phyloP scores from a whole-genome alignment of 2,329 filamentous ascomycete species.

The Myriosclerotinia curreyana region DNA sequence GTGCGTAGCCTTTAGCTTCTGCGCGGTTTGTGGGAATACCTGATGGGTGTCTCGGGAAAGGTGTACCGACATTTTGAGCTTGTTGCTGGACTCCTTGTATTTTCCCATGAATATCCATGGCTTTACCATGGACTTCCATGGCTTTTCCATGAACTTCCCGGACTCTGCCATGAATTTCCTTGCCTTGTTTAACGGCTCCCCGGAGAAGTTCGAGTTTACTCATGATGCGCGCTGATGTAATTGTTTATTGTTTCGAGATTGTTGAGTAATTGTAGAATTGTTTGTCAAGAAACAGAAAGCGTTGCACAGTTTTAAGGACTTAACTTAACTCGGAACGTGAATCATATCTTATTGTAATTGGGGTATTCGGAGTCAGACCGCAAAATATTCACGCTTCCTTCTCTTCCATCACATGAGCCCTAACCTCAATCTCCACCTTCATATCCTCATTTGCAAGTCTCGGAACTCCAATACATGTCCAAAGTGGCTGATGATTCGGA shows the following conservation, averaged over 20 bases:
- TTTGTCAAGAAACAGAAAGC: background rate
- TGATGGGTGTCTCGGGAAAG: background rate
- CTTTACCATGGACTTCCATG: background rate
- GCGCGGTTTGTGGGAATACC: background rate
- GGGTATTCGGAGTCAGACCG: background rate
- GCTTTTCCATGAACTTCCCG: background rate
- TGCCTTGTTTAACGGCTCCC: background rate
- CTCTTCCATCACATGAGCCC: conserved; percentile 43
- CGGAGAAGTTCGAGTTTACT: background rate
- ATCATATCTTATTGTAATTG: background rate
- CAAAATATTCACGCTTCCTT: conserved; percentile 2
- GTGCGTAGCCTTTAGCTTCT: background rate
- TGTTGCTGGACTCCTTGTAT: too few relatives aligned
- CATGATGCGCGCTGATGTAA: background rate
- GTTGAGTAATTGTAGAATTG: too few relatives aligned
- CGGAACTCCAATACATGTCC: background rate
- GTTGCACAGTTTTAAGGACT: background rate
- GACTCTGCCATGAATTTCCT: background rate
- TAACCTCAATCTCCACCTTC: conserved; percentile 53
- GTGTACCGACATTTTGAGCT: background rate
- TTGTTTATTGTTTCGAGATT: background rate
- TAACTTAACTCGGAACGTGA: background rate
- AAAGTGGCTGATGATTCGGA: conserved; percentile 6
- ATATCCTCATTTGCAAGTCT: background rate
- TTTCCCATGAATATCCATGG: background rate